phyloP scores from a whole-genome alignment of 2,329 filamentous ascomycete species.

The Paecilomyces niveus region DNA sequence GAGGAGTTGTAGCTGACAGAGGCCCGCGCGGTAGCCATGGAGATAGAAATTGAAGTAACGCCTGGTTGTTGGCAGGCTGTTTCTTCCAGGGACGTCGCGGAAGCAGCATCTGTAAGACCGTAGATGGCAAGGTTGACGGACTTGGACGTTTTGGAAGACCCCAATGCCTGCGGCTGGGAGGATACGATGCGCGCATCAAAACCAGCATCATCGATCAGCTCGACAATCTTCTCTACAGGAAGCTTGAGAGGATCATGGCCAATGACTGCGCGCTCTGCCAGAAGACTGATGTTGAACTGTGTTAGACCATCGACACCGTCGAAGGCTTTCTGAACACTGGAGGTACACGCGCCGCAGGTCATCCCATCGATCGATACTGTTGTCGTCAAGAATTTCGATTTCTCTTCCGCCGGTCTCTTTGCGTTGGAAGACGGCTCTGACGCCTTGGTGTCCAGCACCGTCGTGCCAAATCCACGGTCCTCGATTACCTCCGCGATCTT shows the following conservation, averaged over 20 bases:
- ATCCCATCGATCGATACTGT: constrained; percentile 90
- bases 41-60: constrained; percentile 66
- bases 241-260: constrained; percentile 71
- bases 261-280: constrained; percentile 86
- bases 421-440: constrained; percentile 25
- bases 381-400: constrained; percentile 53
- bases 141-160: constrained; percentile 50
- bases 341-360: constrained; percentile 96
- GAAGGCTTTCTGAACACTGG: constrained; percentile 80
- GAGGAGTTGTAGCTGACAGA: constrained; percentile 66
- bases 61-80: constrained; percentile 60
- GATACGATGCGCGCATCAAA: constrained; percentile 83
- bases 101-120: constrained; percentile 63
- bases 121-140: constrained; percentile 77
- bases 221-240: constrained; percentile 64
- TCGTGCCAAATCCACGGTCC: constrained; percentile 71
- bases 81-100: constrained; percentile 66
- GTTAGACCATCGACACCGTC: constrained; percentile 67
- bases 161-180: constrained; percentile 55
- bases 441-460: constrained; percentile 63
- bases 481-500: constrained; percentile 54
- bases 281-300: constrained; percentile 89
- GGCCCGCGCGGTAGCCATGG: constrained; percentile 65
- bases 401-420: constrained; percentile 20
- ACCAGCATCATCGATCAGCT: constrained; percentile 81